Evolutionary conservation across 1,284 basidiomycete species (phyloP), one percentile per base, ranked within the genome.

Genomic region (Sporisorium exsertum): DNA sequence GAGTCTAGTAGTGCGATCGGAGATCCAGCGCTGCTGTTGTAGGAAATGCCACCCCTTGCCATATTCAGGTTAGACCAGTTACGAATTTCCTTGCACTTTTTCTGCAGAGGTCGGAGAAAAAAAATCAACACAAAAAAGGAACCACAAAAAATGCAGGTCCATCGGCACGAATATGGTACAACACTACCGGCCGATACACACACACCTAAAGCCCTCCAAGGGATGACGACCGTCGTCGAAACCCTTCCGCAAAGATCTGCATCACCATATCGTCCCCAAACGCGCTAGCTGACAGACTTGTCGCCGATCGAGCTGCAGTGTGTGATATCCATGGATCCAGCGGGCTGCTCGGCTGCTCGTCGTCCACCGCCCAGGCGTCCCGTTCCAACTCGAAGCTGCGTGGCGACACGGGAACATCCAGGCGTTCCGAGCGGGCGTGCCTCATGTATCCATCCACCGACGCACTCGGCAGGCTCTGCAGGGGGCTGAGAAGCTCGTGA

Each of bases 401-500:
- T 59, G 70, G 70, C 60, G 70, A 72, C 59, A 66, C 53, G 42
- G 70, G 70, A 10, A 72, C 64, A 35, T 72, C 70, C 5, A 66
- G 49, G 26, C 18, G 15, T 20, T 33, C 56, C 4, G 43, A 37
- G 15, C 61, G 49, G 9, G 57, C 57, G n/a, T 56, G 43, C 15
- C 49, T 15, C 12, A 49, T 37, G 6, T 12, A 20, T 9, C 45
- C 47, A 6, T 64, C 61, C 15, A 64, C 16, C 1, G 57, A 40
- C 2, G 57, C 61, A 9, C 52, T 52, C 2, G 57, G 60, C 9
- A 64, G 47, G 0, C 6, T 8, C 0, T 58, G 20, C 3, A 61
- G 29, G 0, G 57, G 58, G 15, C 47, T 49, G 5, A 29, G 12
- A 16, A 55, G 20, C 1, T 61, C 54, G 27, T 49, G n/a, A 22